Evolutionary conservation across 306 rosid species (phyloP).

Genomic region (Dalbergia cochinchinensis): DNA sequence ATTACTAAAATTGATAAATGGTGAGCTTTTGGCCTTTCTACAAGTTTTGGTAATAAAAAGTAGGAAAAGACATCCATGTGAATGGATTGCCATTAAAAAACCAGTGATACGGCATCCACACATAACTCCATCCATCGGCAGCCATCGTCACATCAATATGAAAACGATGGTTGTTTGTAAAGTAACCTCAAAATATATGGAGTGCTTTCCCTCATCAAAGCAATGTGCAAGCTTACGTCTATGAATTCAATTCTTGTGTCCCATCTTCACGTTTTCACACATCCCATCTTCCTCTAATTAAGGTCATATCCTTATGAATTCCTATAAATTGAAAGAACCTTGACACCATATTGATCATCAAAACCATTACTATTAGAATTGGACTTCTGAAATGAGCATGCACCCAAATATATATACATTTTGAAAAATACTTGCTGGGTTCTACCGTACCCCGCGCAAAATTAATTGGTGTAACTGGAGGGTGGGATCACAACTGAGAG

Average conservation of each 20-base stretch:
- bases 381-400: no score
- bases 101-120: not conserved
- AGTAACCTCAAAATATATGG: no score
- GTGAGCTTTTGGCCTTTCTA: not conserved
- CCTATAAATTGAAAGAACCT: no score
- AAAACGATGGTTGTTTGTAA: constrained; percentile 7
- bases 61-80: not conserved
- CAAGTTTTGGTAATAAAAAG: not conserved
- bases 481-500: no score
- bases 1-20: no score
- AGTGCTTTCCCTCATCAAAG: not conserved
- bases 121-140: not conserved
- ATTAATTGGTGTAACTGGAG: no score
- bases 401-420: no score
- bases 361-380: no score
- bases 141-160: not conserved
- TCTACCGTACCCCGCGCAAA: no score
- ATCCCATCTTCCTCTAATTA: not conserved
- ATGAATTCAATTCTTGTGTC: not conserved
- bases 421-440: no score
- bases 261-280: constrained; percentile 11
- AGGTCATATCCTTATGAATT: no score
- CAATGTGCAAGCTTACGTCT: not conserved
- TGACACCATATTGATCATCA: no score
- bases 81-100: not conserved